Conservation (phyloP, 1,284 basidiomycete genomes). For the Gymnopus androsaceus region DNA sequence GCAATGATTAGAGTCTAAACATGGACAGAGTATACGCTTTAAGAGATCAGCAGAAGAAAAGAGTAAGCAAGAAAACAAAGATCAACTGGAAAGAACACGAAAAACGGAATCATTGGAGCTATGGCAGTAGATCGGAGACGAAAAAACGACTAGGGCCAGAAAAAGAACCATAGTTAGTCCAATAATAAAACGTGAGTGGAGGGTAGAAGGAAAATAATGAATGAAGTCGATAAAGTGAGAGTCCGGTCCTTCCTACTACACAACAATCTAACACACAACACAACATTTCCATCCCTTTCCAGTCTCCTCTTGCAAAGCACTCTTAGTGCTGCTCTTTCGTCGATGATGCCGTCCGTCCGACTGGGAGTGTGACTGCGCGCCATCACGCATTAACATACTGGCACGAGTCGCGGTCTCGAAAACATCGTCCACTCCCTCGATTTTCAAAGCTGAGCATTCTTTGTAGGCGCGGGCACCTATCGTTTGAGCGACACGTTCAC, state of each 20-base stretch:
- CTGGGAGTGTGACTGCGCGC: constrained; percentile 55
- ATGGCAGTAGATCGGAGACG: constrained; percentile 5
- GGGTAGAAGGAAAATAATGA: constrained; percentile 7
- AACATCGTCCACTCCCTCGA: constrained; percentile 92
- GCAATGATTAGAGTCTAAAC: constrained; percentile 14
- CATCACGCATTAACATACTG: constrained; percentile 91
- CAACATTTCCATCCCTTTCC: constrained; percentile 57
- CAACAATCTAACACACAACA: constrained; percentile 49
- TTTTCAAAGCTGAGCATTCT: constrained; percentile 89
- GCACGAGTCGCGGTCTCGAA: constrained; percentile 94
- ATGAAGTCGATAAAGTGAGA: neutral
- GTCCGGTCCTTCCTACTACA: constrained; percentile 5
- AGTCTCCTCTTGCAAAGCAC: constrained; percentile 46
- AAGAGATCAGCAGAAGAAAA: constrained; percentile 13
- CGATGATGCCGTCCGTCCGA: constrained; percentile 47
- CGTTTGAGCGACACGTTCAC: constrained; percentile 72
- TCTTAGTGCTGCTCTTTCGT: constrained; percentile 52
- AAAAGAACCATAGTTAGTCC: constrained; percentile 5
- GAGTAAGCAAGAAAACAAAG: constrained; percentile 11
- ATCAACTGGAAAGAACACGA: constrained; percentile 6
- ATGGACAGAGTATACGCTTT: constrained; percentile 11
- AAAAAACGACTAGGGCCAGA: neutral
- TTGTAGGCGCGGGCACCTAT: constrained; percentile 92
- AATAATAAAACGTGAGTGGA: constrained; percentile 4
- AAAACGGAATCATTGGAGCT: constrained; percentile 3